Percentiles rank a stretch among this genome's conserved stretches.
phyloP scores from a whole-genome alignment of 495 filamentous ascomycete species.

The Aspergillus egyptiacus region DNA sequence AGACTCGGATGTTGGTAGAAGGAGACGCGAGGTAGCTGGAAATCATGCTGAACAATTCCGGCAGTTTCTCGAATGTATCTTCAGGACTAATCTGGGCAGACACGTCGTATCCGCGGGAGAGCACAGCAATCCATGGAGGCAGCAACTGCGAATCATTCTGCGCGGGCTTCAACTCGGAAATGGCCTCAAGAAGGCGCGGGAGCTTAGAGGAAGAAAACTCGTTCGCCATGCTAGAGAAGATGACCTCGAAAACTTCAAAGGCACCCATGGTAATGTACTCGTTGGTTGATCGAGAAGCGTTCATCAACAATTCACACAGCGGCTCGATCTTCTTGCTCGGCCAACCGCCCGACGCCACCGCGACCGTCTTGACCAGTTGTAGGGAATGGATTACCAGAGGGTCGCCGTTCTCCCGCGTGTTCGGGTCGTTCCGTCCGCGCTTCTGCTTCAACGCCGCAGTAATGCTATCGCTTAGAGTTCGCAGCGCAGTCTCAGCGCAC shows the following conservation, averaged over 20 bases:
- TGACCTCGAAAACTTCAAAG: slow-evolving; percentile 94
- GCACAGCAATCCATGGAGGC: slow-evolving; percentile 91
- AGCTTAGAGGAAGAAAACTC: slow-evolving; percentile 83
- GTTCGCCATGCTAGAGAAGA: slow-evolving; percentile 84
- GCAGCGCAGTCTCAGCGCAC: slow-evolving; percentile 85
- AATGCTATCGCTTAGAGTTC: slow-evolving; percentile 65
- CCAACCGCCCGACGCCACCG: slow-evolving; percentile 84
- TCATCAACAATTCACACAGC: slow-evolving; percentile 81
- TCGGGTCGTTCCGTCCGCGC: slow-evolving; percentile 39
- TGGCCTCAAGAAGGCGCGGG: slow-evolving; percentile 77
- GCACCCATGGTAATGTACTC: slow-evolving; percentile 93
- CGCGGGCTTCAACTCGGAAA: slow-evolving; percentile 82
- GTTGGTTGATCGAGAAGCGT: slow-evolving; percentile 79
- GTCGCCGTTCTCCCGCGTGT: slow-evolving; percentile 54
- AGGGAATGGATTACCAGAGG: slow-evolving; percentile 84
- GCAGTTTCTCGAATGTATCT: slow-evolving; percentile 83
- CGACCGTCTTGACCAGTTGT: slow-evolving; percentile 84
- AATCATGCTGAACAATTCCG: slow-evolving; percentile 70
- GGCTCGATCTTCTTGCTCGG: slow-evolving; percentile 92
- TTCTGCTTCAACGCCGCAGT: slow-evolving; percentile 58
- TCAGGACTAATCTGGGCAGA: slow-evolving; percentile 77
- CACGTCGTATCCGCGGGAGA: slow-evolving; percentile 91
- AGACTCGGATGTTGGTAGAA: slow-evolving; percentile 85
- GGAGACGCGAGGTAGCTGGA: slow-evolving; percentile 75
- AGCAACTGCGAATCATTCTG: slow-evolving; percentile 87